Percentiles rank a stretch among this genome's conserved stretches.
phyloP scores from a whole-genome alignment of 495 filamentous ascomycete species.

The Lindgomyces ingoldianus region DNA sequence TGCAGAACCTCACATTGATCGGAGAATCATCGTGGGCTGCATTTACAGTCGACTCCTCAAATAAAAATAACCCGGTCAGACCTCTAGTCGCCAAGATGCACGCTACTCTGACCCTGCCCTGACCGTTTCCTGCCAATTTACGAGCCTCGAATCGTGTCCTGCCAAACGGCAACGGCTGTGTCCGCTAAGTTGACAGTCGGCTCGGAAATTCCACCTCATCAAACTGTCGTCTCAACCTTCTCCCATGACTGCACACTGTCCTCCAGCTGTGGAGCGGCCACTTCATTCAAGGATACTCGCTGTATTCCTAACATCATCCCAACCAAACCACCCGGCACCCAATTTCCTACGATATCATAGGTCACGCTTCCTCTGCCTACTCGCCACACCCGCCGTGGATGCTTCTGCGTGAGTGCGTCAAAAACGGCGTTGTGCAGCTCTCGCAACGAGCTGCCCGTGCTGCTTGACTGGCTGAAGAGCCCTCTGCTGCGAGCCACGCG shows the following conservation, averaged over 20 bases:
- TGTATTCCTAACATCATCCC: conserved; percentile 85
- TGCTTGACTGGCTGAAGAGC: conserved; percentile 49
- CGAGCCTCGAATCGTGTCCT: not conserved
- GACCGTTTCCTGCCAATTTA: too few relatives aligned
- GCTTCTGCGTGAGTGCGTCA: conserved; percentile 70
- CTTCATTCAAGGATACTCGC: conserved; percentile 45
- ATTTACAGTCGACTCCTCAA: not conserved
- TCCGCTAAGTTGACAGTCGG: not conserved
- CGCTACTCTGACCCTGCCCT: not conserved
- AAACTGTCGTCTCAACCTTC: conserved; percentile 37
- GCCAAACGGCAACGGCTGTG: not conserved
- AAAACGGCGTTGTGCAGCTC: conserved; percentile 83
- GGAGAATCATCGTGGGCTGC: not conserved
- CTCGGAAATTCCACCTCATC: conserved; percentile 20
- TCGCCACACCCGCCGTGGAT: conserved; percentile 57
- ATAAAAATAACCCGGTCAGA: not conserved
- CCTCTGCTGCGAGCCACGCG: conserved; percentile 48
- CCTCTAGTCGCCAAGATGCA: not conserved
- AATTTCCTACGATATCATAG: conserved; percentile 84
- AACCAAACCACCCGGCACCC: conserved; percentile 76
- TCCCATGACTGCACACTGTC: conserved; percentile 45
- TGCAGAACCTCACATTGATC: too few relatives aligned
- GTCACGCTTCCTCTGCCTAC: conserved; percentile 78
- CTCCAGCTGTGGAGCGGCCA: conserved; percentile 35
- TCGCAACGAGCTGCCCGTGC: conserved; percentile 66